A percentile compares a stretch with the other conserved stretches of the same genome.
phyloP scores from a whole-genome alignment of 2,329 filamentous ascomycete species.

The Geosmithia flava region DNA sequence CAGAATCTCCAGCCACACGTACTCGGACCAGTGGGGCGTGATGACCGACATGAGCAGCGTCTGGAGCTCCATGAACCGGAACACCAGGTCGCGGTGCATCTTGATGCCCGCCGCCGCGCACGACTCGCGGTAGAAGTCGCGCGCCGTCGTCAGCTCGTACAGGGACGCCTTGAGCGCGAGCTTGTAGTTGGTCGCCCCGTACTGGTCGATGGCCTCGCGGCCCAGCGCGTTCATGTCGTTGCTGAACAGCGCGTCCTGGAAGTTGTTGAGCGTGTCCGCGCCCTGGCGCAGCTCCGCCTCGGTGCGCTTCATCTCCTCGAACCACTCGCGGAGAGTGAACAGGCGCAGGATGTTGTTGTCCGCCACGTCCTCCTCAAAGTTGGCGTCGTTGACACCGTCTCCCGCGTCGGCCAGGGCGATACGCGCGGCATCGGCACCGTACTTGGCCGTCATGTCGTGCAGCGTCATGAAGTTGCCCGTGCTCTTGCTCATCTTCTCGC shows the following conservation, averaged over 20 bases:
- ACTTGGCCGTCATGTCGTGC: constrained; percentile 76
- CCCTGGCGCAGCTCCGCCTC: constrained; percentile 60
- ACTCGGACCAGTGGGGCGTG: constrained; percentile 87
- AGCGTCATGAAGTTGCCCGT: constrained; percentile 96
- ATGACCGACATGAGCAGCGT: constrained; percentile 72
- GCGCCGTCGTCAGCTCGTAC: constrained; percentile 14
- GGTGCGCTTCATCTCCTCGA: constrained; percentile 69
- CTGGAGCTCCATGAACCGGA: constrained; percentile 77
- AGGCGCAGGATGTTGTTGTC: constrained; percentile 84
- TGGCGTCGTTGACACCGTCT: constrained; percentile 88
- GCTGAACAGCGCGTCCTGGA: constrained; percentile 81
- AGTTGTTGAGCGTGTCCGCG: constrained; percentile 45
- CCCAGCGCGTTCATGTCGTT: constrained; percentile 85
- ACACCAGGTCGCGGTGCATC: constrained; percentile 74
- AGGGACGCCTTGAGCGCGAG: constrained; percentile 54
- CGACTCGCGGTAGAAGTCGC: constrained; percentile 83
- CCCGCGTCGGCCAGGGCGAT: constrained; percentile 90
- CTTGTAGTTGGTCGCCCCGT: constrained; percentile 64
- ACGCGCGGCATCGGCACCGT: constrained; percentile 83
- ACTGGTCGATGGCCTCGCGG: constrained; percentile 67
- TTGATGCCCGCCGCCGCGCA: constrained; percentile 64
- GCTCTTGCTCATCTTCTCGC: constrained; percentile 97
- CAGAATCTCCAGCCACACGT: constrained; percentile 87
- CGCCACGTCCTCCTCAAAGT: constrained; percentile 92
- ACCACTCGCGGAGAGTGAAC: constrained; percentile 77